A percentile compares a stretch with the other conserved stretches of the same genome.
Conservation (phyloP, 176 grass and related monocot species). For the Cymbopogon citratus region DNA sequence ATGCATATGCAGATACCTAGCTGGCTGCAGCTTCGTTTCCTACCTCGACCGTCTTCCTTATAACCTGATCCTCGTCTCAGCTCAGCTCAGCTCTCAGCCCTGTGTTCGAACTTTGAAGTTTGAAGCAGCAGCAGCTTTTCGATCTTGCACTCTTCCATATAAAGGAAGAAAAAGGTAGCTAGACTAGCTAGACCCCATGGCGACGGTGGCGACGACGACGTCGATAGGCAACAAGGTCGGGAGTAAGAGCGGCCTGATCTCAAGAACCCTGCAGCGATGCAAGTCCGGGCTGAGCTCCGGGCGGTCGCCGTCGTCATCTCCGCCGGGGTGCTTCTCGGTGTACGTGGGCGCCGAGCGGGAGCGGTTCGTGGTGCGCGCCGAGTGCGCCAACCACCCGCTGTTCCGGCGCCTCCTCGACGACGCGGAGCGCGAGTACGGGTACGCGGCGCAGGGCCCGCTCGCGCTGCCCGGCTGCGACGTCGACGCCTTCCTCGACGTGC, state of each 20-base stretch:
- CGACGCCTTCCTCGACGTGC: constrained; percentile 56
- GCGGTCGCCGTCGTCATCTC: not conserved
- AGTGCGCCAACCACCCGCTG: constrained; percentile 63
- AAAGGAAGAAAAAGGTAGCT: not conserved
- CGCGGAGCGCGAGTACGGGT: constrained; percentile 63
- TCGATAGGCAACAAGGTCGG: constrained; percentile 25
- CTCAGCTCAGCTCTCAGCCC: not conserved
- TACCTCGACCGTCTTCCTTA: not conserved
- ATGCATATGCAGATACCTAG: not conserved
- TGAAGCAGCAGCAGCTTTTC: not conserved
- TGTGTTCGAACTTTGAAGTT: no score
- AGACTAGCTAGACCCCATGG: not conserved
- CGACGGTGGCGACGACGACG: not conserved
- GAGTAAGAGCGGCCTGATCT: constrained; percentile 42
- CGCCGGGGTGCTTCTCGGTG: constrained; percentile 72
- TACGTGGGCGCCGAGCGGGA: constrained; percentile 66
- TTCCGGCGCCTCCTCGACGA: constrained; percentile 64
- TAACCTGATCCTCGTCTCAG: not conserved
- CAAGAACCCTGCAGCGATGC: constrained; percentile 52
- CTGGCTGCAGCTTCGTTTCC: not conserved
- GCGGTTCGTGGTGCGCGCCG: constrained; percentile 57
- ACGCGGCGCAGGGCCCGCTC: constrained; percentile 57
- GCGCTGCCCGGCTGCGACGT: constrained; percentile 58
- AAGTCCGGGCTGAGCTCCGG: constrained; percentile 25
- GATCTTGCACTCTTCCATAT: not conserved